Evolutionary conservation across 2,329 filamentous ascomycete species (phyloP), one percentile per base, ranked within the genome.

Genomic region (Rhexocercosporidium sp.): DNA sequence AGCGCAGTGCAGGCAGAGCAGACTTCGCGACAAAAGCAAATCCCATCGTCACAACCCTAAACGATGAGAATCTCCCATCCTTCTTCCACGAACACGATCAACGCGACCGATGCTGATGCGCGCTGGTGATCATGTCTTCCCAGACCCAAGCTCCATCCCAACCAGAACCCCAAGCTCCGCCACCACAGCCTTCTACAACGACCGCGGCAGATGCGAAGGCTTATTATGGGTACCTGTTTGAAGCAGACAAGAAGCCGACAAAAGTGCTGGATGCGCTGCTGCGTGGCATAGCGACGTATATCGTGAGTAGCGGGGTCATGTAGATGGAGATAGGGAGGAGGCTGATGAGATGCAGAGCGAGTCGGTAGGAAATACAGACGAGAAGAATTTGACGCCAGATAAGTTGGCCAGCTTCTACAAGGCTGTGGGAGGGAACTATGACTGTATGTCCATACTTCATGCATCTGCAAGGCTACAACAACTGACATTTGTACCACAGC

Each of bases 371-470:
- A 87, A 90, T 77, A 84, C 80, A 72, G 81, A 82, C 31, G 81
- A 84, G 25, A 79, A 78, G 47, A 78, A 82, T 59, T 78, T 92
- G 44, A 91, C 86, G 6, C 90, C 91, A 0, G 80, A 84, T 62
- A 93, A 94, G 76, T 81, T 95, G 49, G 90, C 92, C n/a, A 83
- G 86, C 46, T 95, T 94, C 77, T 95, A 95, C 80, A 88, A 88
- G 75, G 82, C 85, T 31, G 90, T 93, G 18, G 92, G 91, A 65
- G 90, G 90, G 54, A 87, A 94, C 75, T 93, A 92, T 78, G 92
- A 95, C 77, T 81, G 87, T 89, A 74, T 51, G 76, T 69, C 47
- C 46, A 31, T 59, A 39, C 54, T 53, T 44, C 34, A 53, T 41
- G 46, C 44, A 47, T 66, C 44, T 27, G 27, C 69, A 54, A 69